These are phyloP conservation scores for Erodium maritimum DNA, from an alignment of 345 rosid genomes.

Conservation along the genomic window DNA sequence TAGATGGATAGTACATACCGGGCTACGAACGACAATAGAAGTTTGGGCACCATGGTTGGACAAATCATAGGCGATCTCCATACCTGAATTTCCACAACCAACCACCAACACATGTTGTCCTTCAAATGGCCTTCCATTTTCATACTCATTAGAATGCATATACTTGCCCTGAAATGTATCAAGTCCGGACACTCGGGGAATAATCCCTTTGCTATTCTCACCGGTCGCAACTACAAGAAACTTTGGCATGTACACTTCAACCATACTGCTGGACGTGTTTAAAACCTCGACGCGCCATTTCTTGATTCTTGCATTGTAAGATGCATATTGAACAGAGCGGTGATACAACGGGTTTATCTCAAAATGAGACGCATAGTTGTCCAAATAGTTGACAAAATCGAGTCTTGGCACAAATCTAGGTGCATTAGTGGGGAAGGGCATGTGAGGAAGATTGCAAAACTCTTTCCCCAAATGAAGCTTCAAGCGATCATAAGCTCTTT, in stretches of 20 bases:
- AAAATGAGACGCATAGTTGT: constrained; percentile 30
- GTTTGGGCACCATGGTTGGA: constrained; percentile 23
- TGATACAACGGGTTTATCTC: constrained; percentile 16
- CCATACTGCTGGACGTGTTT: background rate
- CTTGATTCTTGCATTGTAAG: constrained; percentile 2
- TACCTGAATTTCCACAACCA: constrained; percentile 55
- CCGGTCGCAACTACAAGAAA: constrained; percentile 45
- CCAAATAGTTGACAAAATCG: constrained; percentile 34
- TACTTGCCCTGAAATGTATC: constrained; percentile 26
- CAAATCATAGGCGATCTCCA: constrained; percentile 53
- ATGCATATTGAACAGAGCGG: constrained; percentile 18
- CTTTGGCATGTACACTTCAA: constrained; percentile 21
- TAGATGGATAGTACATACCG: constrained; percentile 13
- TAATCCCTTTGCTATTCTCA: constrained; percentile 26
- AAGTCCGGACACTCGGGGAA: constrained; percentile 28
- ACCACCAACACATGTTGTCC: constrained; percentile 42
- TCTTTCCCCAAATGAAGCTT: constrained; percentile 39
- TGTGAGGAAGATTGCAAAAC: constrained; percentile 43
- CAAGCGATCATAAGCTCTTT: constrained; percentile 34
- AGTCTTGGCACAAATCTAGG: constrained; percentile 34
- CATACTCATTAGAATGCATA: constrained; percentile 34
- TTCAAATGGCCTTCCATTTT: constrained; percentile 15
- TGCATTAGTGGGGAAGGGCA: constrained; percentile 16
- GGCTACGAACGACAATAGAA: constrained; percentile 31
- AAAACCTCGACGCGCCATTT: constrained; percentile 29